Percentiles rank a stretch among this genome's conserved stretches.
phyloP scores from a whole-genome alignment of 805 yeast species.

The Vanderwaltozyma polyspora region DNA sequence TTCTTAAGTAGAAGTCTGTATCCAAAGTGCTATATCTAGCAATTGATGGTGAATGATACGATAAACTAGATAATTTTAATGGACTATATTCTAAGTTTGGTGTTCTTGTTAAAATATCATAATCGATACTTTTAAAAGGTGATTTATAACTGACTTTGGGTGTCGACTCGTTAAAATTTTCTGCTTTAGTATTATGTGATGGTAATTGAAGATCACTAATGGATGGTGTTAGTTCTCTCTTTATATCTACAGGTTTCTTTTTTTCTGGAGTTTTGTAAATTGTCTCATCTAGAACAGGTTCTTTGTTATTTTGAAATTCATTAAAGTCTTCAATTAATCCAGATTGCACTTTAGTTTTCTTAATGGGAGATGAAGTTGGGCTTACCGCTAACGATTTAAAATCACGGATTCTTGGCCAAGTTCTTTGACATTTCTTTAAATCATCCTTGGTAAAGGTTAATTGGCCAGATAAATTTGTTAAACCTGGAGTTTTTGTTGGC shows the following conservation, averaged over 20 bases:
- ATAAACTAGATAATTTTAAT: conserved; percentile 14
- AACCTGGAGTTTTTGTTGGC: conserved; percentile 45
- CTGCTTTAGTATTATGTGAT: not conserved
- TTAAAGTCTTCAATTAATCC: conserved; percentile 20
- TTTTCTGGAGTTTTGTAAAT: not conserved
- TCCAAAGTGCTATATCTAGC: conserved; percentile 20
- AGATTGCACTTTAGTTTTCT: conserved; percentile 1
- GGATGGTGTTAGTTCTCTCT: not conserved
- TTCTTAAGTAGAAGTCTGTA: conserved; percentile 19
- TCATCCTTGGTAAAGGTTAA: conserved; percentile 55
- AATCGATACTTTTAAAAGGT: conserved; percentile 5
- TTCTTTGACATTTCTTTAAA: conserved; percentile 50
- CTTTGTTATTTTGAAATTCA: not conserved
- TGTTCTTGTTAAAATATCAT: conserved; percentile 3
- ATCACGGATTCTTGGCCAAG: conserved; percentile 64
- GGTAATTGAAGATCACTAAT: not conserved
- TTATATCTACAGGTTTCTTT: not conserved
- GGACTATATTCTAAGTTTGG: conserved; percentile 21
- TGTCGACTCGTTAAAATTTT: not conserved
- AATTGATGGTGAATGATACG: conserved; percentile 27
- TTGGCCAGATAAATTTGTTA: conserved; percentile 52
- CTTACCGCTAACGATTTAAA: conserved; percentile 44
- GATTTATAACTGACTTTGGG: not conserved
- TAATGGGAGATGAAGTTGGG: conserved; percentile 15
- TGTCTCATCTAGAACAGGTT: not conserved